These are phyloP conservation scores for Erysimum cheiranthoides DNA, from an alignment of 345 rosid species.

Conservation along the genomic window DNA sequence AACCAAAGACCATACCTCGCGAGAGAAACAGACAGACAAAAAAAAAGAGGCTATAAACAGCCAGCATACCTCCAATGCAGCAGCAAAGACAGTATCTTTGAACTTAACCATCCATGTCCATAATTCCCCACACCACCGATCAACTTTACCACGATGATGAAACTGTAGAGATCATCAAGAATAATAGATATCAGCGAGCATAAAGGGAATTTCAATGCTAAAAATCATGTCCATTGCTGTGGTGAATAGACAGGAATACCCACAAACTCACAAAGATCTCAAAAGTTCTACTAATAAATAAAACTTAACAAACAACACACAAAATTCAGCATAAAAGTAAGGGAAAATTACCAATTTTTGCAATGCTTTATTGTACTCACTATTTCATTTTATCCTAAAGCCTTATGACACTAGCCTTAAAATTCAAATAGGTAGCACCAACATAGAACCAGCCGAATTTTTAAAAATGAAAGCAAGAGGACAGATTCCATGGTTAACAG, in stretches of 20 bases:
- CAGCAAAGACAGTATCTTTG: constrained; percentile 70
- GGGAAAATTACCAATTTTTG: constrained; percentile 7
- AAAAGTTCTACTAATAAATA: constrained; percentile 6
- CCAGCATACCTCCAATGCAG: constrained; percentile 69
- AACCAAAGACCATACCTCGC: constrained; percentile 16
- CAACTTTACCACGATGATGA: constrained; percentile 68
- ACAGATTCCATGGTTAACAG: constrained; percentile 2
- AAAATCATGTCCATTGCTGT: constrained; percentile 6
- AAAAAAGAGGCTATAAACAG: constrained; percentile 17
- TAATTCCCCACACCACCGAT: constrained; percentile 76
- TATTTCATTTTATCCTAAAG: constrained; percentile 1
- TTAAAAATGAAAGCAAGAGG: constrained; percentile 9
- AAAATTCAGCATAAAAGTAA: constrained; percentile 5
- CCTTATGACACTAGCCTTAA: constrained; percentile 2
- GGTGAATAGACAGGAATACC: constrained; percentile 22
- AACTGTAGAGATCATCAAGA: constrained; percentile 52
- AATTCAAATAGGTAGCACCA: constrained; percentile 17
- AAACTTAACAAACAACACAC: neutral
- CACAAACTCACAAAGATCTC: constrained; percentile 23
- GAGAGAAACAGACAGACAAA: constrained; percentile 14
- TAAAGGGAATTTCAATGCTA: constrained; percentile 7
- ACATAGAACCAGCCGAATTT: neutral
- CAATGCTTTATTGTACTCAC: neutral
- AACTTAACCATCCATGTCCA: constrained; percentile 87
- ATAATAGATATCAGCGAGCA: constrained; percentile 24